Percentiles rank a stretch among this genome's conserved stretches.
These are phyloP conservation scores for Maudiozyma humilis DNA, from an alignment of 1,139 yeast genomes.

Conservation along the genomic window DNA sequence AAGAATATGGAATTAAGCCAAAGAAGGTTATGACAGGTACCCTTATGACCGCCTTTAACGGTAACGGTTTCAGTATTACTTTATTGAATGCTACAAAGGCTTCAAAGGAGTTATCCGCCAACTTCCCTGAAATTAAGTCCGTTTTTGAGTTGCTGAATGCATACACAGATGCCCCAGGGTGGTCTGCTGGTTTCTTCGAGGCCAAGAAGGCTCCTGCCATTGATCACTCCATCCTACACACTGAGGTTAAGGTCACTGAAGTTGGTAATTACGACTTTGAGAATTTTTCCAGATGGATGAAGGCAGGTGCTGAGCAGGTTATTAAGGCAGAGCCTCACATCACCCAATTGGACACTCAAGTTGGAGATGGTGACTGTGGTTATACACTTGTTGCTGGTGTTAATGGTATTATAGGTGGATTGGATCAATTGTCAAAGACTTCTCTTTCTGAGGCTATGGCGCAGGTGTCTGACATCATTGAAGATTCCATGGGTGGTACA, in stretches of 20 bases:
- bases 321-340: conserved; percentile 64
- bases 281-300: conserved; percentile 32
- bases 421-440: conserved; percentile 39
- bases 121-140: conserved; percentile 35
- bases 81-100: conserved; percentile 56
- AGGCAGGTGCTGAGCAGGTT: conserved; percentile 44
- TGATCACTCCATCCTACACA: conserved; percentile 34
- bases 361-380: conserved; percentile 97
- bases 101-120: conserved; percentile 30
- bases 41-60: conserved; percentile 76
- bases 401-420: conserved; percentile 52
- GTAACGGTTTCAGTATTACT: conserved; percentile 86
- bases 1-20: conserved; percentile 51
- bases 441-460: conserved; percentile 50
- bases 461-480: conserved; percentile 67
- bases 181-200: conserved; percentile 41
- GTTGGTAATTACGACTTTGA: conserved; percentile 34
- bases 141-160: conserved; percentile 50
- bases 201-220: conserved; percentile 27
- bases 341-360: conserved; percentile 77
- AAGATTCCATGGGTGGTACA: conserved; percentile 92
- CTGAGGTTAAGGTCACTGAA: conserved; percentile 35
- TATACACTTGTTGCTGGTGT: conserved; percentile 83
- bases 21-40: conserved; percentile 62
- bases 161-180: conserved; percentile 73